Evolutionary conservation across 352 stramenopile species (phyloP), one percentile per base, ranked within the genome.

Genomic region (Phytophthora idaei): DNA sequence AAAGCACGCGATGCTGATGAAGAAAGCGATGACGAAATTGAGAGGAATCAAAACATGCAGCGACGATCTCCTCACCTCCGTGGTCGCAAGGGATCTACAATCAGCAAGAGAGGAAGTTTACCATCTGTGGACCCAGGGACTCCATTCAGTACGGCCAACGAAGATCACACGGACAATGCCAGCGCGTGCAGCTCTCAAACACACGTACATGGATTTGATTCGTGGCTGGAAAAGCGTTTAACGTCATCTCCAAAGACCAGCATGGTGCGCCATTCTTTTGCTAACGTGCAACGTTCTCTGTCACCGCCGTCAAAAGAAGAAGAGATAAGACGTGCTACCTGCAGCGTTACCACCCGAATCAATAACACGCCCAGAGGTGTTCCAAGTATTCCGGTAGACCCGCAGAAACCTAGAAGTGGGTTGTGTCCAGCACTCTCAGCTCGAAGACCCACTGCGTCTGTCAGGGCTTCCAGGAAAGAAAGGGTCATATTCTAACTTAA

Each of bases 121-220:
- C 32, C 36, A 47, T n/a, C 36, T 3, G 7, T 42, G 36, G 36
- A 42, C 2, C 36, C 36, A 5, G 36, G n/a, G 15, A 27, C 9
- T 31, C 10, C 6, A 49, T n/a, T 15, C 36, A 42, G 11, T 5
- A 27, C 17, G 7, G 15, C 21, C 17, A 46, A 57, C 17, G 31
- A 45, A 1, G 49, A 56, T 27, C 17, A 17, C 21, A 36, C 12
- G 7, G 53, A 48, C 32, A 54, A 46, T 28, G 25, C 21, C 3
- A 36, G 14, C 11, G 34, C 15, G 48, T 67, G 56, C 39, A 45
- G 34, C 27, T 51, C 69, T 49, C 44, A 62, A 4, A 44, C 52
- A 11, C 60, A 73, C 4, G 75, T 90, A 5, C 69, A 72, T 37
- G 78, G 77, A 1, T 69, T 85, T 15, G 65, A 80, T 9, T 21